These are phyloP conservation scores for Carallia brachiata DNA, from an alignment of 345 rosid genomes.

Conservation along the genomic window DNA sequence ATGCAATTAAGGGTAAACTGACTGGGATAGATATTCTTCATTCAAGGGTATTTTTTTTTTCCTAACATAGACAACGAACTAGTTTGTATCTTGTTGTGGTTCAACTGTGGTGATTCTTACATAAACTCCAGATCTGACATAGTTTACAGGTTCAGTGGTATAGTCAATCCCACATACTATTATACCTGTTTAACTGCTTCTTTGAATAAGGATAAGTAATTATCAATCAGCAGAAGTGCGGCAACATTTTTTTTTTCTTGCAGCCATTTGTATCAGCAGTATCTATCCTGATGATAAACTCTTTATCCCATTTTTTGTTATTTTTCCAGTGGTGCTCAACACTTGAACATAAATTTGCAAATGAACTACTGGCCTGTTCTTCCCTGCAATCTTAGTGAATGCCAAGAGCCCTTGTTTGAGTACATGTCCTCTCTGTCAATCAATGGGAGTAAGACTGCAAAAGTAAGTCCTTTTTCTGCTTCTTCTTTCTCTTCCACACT, in stretches of 20 bases:
- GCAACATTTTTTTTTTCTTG: too few species aligned
- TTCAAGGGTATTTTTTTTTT: too few species aligned
- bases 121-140: too few species aligned
- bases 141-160: too few species aligned
- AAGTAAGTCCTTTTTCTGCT: slow-evolving; percentile 41
- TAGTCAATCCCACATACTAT: too few species aligned
- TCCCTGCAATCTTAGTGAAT: slow-evolving; percentile 78
- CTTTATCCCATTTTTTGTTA: slow-evolving; percentile 1
- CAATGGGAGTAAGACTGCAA: slow-evolving; percentile 83
- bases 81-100: too few species aligned
- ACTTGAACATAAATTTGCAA: slow-evolving; percentile 88
- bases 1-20: too few species aligned
- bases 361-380: slow-evolving; percentile 98
- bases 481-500: neutral
- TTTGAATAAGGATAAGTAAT: neutral
- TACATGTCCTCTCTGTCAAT: slow-evolving; percentile 61
- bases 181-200: neutral
- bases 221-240: too few species aligned
- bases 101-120: too few species aligned
- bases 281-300: neutral
- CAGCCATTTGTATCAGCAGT: neutral
- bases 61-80: too few species aligned
- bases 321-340: slow-evolving; percentile 75
- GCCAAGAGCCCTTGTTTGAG: slow-evolving; percentile 89
- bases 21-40: too few species aligned